Conservation (phyloP, 257 asterid genomes). For the Handroanthus guayacan region DNA sequence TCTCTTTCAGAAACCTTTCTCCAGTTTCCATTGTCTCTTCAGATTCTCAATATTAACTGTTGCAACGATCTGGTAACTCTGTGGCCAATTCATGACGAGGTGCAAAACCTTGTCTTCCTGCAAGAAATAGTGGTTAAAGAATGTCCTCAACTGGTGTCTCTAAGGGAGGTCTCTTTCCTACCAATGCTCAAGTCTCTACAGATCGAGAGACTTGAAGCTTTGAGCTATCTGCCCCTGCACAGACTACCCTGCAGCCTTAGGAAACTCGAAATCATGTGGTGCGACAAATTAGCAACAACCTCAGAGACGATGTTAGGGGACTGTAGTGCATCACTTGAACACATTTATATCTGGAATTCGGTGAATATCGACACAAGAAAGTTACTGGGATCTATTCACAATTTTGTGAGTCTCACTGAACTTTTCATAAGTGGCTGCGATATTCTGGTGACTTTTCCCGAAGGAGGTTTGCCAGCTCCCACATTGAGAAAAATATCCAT, state of each 20-base stretch:
- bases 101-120: conserved; percentile 12
- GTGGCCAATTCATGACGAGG: conserved; percentile 19
- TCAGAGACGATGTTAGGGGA: background rate
- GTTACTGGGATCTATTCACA: background rate
- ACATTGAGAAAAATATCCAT: conserved; percentile 19
- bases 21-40: conserved; percentile 30
- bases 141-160: conserved; percentile 27
- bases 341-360: background rate
- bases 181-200: conserved; percentile 1
- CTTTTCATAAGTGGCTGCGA: conserved; percentile 2
- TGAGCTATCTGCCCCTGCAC: background rate
- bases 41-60: background rate
- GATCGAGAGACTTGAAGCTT: background rate
- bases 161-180: conserved; percentile 14
- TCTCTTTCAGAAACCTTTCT: background rate
- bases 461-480: conserved; percentile 28
- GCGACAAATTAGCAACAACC: background rate
- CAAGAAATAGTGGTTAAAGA: background rate
- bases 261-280: background rate
- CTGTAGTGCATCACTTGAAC: conserved; percentile 7
- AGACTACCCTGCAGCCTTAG: background rate
- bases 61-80: conserved; percentile 26
- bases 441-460: conserved; percentile 13
- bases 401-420: background rate
- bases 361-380: background rate